Conservation (phyloP, 768 basidiomycete genomes). For the Rhodotorula sphaerocarpa region DNA sequence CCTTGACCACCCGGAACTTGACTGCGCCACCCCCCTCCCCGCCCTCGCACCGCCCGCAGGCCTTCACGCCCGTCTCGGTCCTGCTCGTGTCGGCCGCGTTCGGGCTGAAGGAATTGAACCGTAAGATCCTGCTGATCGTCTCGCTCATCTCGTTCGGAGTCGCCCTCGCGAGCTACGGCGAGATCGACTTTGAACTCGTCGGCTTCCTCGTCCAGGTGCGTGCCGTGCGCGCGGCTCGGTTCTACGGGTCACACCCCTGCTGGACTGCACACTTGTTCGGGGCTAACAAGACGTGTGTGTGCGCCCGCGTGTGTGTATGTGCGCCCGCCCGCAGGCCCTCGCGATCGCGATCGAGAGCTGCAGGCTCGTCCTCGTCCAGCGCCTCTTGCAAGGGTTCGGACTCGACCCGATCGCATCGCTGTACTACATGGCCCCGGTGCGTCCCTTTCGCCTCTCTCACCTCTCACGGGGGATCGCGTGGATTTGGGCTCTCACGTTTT, state of each 20-base stretch:
- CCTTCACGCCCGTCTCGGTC: constrained; percentile 80
- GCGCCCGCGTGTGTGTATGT: background rate
- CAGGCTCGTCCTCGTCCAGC: constrained; percentile 89
- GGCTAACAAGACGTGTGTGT: no score
- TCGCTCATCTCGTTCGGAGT: constrained; percentile 82
- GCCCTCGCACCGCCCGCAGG: no score
- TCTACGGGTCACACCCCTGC: background rate
- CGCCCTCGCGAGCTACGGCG: constrained; percentile 77
- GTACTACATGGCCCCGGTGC: constrained; percentile 36
- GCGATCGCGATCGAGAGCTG: constrained; percentile 70
- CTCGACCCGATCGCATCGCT: constrained; percentile 46
- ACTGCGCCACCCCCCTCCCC: no score
- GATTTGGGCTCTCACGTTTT: no score
- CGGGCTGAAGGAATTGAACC: constrained; percentile 68
- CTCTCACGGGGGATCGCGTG: no score
- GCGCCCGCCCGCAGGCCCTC: constrained; percentile 4
- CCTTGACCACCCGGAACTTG: no score
- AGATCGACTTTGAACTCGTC: constrained; percentile 70
- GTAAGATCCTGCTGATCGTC: constrained; percentile 52
- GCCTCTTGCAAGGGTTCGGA: constrained; percentile 85
- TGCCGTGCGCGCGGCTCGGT: constrained; percentile 45
- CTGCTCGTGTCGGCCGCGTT: constrained; percentile 84
- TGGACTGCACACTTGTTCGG: no score
- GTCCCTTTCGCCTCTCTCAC: background rate
- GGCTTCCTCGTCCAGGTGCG: constrained; percentile 71